Conservation (phyloP, 2,329 filamentous ascomycete species). For the Xylariaceae sp. region DNA sequence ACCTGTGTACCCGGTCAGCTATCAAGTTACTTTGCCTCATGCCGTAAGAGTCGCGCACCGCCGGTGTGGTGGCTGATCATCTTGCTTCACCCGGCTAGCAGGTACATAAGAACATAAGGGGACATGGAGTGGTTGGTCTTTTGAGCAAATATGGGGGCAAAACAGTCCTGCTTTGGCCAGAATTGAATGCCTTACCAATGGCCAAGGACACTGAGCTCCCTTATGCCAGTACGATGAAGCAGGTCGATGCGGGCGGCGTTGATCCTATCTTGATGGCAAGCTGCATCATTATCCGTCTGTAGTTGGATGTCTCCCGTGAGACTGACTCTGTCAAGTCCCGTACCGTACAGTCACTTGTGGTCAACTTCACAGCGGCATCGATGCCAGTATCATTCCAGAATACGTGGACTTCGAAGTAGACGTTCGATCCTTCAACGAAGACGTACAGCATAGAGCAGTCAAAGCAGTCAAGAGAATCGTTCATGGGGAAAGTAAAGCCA, state of each 20-base stretch:
- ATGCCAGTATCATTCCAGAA: constrained; percentile 42
- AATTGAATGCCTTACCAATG: constrained; percentile 46
- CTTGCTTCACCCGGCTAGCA: constrained; percentile 11
- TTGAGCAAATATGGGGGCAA: constrained; percentile 14
- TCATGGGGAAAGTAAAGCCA: constrained; percentile 47
- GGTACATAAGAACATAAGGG: constrained; percentile 18
- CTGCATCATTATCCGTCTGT: constrained; percentile 32
- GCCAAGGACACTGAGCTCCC: constrained; percentile 41
- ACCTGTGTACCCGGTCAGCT: too few relatives aligned
- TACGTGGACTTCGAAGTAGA: constrained; percentile 35
- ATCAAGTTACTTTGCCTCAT: too few relatives aligned
- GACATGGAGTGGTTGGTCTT: constrained; percentile 20
- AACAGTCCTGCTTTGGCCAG: constrained; percentile 42
- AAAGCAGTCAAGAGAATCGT: constrained; percentile 39
- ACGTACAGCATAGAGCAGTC: constrained; percentile 30
- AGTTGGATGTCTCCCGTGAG: constrained; percentile 29
- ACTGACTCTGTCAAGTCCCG: constrained; percentile 27
- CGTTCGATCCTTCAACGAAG: constrained; percentile 24
- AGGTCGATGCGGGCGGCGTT: constrained; percentile 41
- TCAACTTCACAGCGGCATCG: constrained; percentile 36
- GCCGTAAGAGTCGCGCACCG: constrained; percentile 17
- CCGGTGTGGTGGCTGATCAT: constrained; percentile 6
- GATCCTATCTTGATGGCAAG: constrained; percentile 43
- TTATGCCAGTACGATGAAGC: constrained; percentile 38
- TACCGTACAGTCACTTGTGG: constrained; percentile 39